Evolutionary conservation across 352 stramenopile species (phyloP), one percentile per base, ranked within the genome.

Genomic region (Phytophthora multivora): DNA sequence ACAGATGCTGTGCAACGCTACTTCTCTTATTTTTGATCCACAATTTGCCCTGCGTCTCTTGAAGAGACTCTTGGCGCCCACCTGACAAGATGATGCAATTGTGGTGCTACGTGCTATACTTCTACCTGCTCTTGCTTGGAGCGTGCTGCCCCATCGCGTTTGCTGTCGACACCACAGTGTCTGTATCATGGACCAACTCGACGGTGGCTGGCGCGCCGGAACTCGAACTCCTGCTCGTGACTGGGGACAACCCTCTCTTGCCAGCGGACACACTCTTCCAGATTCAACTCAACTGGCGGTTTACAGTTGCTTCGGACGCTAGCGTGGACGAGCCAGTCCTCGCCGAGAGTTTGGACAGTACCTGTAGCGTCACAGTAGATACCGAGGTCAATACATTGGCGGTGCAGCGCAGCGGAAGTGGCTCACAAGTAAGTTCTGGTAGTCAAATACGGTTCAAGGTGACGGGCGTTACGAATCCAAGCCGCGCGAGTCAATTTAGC

Each of bases 381-480:
- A 39, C 38, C 4, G 31, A 10, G 18, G 13, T 16, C 19, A 55
- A 72, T 13, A 23, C 36, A 8, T 18, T 83, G n/a, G 36, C 53
- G 8, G 47, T 83, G 26, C 57, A 72, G 18, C 71, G 77, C n/a
- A 60, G 38, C 13, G 51, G 51, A 13, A 51, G 64, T 52, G 75
- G 70, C 15, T 51, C 54, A 0, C 30, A 25, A 31, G 15, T 70
- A 15, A 33, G 7, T 26, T 30, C 56, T 2, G 38, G 16, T 21
- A 51, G 57, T 7, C 54, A 43, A 40, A 40, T 71, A 40, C 41
- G 26, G 18, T 73, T 80, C 23, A 26, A 59, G 12, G 5, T 80
- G 18, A 68, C 41, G 1, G 71, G 68, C 8, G 19, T 80, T 6
- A 66, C 49, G 12, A 80, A 73, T 55, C 71, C 71, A 2, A 59